These are phyloP conservation scores for Chlamydomonas asymmetrica DNA, from an alignment of 139 green algal species.

Conservation along the genomic window DNA sequence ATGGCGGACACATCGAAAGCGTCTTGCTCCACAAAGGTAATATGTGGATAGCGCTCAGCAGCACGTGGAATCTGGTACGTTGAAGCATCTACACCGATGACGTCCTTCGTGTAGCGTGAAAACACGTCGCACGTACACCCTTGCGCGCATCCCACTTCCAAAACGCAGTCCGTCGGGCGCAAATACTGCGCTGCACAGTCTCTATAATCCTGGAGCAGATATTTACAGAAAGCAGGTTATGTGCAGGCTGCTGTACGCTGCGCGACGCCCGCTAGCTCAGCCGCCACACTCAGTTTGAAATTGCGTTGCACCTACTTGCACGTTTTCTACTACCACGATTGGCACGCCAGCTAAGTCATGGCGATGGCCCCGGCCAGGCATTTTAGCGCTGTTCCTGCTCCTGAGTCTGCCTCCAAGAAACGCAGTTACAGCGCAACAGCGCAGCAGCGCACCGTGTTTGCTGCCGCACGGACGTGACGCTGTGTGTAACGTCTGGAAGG, in stretches of 20 bases:
- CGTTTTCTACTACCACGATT: conserved; percentile 10
- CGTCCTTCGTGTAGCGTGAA: background rate
- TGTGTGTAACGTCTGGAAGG: no score
- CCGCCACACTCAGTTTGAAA: background rate
- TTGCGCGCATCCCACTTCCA: conserved; percentile 19
- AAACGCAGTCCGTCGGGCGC: background rate
- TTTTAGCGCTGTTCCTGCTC: no score
- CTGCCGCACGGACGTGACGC: no score
- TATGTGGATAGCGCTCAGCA: background rate
- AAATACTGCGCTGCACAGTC: background rate
- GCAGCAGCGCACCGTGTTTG: no score
- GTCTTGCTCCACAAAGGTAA: conserved; percentile 4
- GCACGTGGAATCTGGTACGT: no score
- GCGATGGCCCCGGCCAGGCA: conserved; percentile 10
- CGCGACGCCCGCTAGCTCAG: no score
- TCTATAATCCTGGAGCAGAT: conserved; percentile 4
- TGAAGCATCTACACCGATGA: background rate
- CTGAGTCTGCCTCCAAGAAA: no score
- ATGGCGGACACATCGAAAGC: no score
- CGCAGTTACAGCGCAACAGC: no score
- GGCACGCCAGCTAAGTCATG: conserved; percentile 1
- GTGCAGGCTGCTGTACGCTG: no score
- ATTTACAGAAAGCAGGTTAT: background rate
- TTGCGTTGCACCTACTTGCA: background rate
- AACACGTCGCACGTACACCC: conserved; percentile 3